A percentile compares a stretch with the other conserved stretches of the same genome.
Conservation (phyloP, 192 early-diverging fungal genomes). For the Powellomyces hirtus region DNA sequence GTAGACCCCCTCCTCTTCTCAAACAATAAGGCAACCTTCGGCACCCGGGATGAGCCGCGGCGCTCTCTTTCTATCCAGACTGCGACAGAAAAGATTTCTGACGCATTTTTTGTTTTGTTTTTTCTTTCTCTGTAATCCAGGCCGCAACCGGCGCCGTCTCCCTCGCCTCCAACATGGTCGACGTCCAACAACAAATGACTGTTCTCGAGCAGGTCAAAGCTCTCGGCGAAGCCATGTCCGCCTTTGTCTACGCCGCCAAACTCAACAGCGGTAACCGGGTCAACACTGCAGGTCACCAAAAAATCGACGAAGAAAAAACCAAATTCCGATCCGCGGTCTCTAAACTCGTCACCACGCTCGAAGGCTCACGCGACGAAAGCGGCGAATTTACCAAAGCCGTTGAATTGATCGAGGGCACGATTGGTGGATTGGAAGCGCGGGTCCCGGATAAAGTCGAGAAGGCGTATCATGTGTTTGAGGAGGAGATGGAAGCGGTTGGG, state of each 20-base stretch:
- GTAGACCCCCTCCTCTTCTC: no score
- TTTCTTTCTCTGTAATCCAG: slow-evolving; percentile 18
- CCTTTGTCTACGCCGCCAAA: slow-evolving; percentile 43
- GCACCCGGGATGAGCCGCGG: no score
- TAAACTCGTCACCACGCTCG: slow-evolving; percentile 44
- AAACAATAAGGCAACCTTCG: no score
- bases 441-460: slow-evolving; percentile 25
- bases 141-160: slow-evolving; percentile 30
- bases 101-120: not conserved
- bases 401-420: slow-evolving; percentile 34
- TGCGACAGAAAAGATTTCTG: not conserved
- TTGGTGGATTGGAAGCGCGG: slow-evolving; percentile 21
- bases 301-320: slow-evolving; percentile 34
- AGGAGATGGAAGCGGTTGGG: slow-evolving; percentile 34
- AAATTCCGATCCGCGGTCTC: slow-evolving; percentile 26
- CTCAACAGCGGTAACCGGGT: slow-evolving; percentile 27
- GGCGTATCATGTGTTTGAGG: slow-evolving; percentile 32
- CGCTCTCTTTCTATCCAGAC: not conserved
- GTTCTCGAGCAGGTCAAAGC: slow-evolving; percentile 45
- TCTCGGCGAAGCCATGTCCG: slow-evolving; percentile 41
- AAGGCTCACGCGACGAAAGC: slow-evolving; percentile 48
- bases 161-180: slow-evolving; percentile 43
- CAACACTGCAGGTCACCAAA: slow-evolving; percentile 22
- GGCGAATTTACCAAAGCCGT: slow-evolving; percentile 48
- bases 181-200: slow-evolving; percentile 36